Base-by-base conservation (phyloP, 768 basidiomycete species). In the Rhodocollybia butyracea region DNA sequence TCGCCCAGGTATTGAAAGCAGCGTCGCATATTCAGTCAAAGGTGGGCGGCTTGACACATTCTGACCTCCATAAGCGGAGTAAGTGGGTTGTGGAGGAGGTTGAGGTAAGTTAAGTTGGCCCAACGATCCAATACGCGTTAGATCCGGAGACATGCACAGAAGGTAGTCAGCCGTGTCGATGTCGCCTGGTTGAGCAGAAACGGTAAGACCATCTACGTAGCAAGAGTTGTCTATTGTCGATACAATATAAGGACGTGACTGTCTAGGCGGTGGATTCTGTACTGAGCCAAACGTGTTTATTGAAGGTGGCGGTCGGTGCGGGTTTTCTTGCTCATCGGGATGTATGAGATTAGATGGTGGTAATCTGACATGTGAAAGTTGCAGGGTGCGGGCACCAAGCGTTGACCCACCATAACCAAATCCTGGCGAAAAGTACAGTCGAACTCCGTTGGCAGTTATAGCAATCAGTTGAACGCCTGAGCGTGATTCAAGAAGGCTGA, bases 1-100 rank as follows among this genome's bases (percentile, higher is more conserved):
- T 59, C 85, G 75, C 1, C 94, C 94, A 13, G 87, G 85, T 54
- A 95, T 85, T 11, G 86, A 75, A n/a, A 94, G 70, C 24, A 93
- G 64, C 4, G 84, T 83, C 2, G 91, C 88, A 57, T 90, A 82
- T 61, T 96, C 94, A 10, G 84, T 84, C 43, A 94, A 72, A 11
- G 85, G 84, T 2, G 85, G 82, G 21, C 88, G 72, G 48, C 64
- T 73, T 42, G 78, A 63, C 15, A 67, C 64, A 30, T 70, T 52
- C 3, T 68, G 52, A 39, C 66, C 63, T 21, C 68, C 68, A 60
- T 83, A 85, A 22, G 71, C 60, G 6, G 74, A 58, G 21, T 69
- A 61, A 29, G 73, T 62, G 55, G 77, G 81, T 34, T 76, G 70
- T 12, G 72, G 63, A 30, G 61, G 61, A 15, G 72, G 75, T 22